Percentiles rank a stretch among this genome's conserved stretches.
Conservation (phyloP, 495 filamentous ascomycete genomes). For the Hypoxylon perforatum region DNA sequence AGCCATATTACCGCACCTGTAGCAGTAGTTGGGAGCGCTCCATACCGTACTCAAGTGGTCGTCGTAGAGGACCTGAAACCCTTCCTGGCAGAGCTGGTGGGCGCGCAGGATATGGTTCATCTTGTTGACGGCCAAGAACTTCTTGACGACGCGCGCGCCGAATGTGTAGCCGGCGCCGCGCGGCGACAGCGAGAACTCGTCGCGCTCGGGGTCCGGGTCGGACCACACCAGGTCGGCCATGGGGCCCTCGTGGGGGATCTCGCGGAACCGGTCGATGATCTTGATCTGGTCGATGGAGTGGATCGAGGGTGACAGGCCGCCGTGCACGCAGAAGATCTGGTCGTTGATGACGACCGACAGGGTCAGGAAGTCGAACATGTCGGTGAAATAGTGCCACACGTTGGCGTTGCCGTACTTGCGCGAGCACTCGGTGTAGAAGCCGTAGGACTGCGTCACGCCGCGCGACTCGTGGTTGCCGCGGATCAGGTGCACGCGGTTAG, state of each 20-base stretch:
- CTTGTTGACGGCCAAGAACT: slow-evolving; percentile 94
- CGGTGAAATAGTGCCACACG: slow-evolving; percentile 99
- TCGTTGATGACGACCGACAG: slow-evolving; percentile 97
- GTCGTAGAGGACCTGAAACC: slow-evolving; percentile 95
- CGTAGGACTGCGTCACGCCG: slow-evolving; percentile 97
- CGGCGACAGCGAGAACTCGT: slow-evolving; percentile 95
- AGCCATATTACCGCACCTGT: slow-evolving; percentile 95
- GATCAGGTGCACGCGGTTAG: slow-evolving; percentile 89
- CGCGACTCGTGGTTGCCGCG: slow-evolving; percentile 97
- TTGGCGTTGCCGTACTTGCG: slow-evolving; percentile 98
- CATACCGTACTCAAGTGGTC: slow-evolving; percentile 95
- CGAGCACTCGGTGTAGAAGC: slow-evolving; percentile 97
- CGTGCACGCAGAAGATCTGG: slow-evolving; percentile 98
- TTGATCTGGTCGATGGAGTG: slow-evolving; percentile 99
- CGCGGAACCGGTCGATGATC: slow-evolving; percentile 97
- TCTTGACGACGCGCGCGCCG: slow-evolving; percentile 95
- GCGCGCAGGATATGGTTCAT: slow-evolving; percentile 97
- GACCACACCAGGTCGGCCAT: slow-evolving; percentile 99
- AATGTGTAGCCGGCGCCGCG: slow-evolving; percentile 97
- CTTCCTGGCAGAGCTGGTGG: slow-evolving; percentile 97
- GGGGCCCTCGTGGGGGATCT: slow-evolving; percentile 97
- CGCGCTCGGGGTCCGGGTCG: slow-evolving; percentile 92
- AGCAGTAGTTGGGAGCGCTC: slow-evolving; percentile 98
- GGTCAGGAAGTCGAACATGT: slow-evolving; percentile 99
- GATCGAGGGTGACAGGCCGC: slow-evolving; percentile 91